These are phyloP conservation scores for Chrysoporthe austroafricana DNA, from an alignment of 2,329 filamentous ascomycete species.

Conservation along the genomic window DNA sequence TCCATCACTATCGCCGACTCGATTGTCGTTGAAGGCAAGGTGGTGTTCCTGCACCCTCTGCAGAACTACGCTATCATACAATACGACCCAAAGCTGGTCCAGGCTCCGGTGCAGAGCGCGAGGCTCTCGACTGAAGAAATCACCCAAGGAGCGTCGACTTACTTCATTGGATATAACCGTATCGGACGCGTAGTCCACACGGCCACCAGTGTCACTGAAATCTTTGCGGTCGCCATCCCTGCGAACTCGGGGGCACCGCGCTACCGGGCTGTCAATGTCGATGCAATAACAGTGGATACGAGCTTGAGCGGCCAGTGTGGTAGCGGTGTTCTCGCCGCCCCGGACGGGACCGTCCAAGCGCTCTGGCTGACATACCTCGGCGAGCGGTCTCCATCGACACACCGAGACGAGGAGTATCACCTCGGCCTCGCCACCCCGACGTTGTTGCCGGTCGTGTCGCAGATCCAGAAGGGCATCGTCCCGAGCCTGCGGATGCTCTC, in stretches of 20 bases:
- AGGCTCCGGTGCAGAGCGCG: conserved; percentile 89
- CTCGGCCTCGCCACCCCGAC: conserved; percentile 89
- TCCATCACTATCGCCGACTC: conserved; percentile 96
- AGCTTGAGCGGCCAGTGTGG: conserved; percentile 89
- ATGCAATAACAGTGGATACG: conserved; percentile 96
- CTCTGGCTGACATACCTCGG: conserved; percentile 97
- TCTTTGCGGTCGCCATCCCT: conserved; percentile 94
- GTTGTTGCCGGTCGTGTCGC: conserved; percentile 82
- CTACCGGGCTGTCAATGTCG: conserved; percentile 93
- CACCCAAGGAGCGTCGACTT: conserved; percentile 90
- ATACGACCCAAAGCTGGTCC: conserved; percentile 91
- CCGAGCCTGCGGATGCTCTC: conserved; percentile 89
- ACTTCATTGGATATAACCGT: conserved; percentile 98
- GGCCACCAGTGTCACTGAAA: conserved; percentile 93
- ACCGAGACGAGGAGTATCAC: conserved; percentile 78
- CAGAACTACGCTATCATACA: conserved; percentile 97
- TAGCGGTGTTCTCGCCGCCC: conserved; percentile 86
- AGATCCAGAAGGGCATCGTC: conserved; percentile 78
- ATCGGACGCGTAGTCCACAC: conserved; percentile 92
- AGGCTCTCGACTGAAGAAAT: conserved; percentile 80
- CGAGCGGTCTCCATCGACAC: conserved; percentile 51
- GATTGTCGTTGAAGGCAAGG: conserved; percentile 90
- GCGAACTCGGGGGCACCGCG: conserved; percentile 84
- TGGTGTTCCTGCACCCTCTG: conserved; percentile 92
- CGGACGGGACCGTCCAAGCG: conserved; percentile 91